phyloP scores from a whole-genome alignment of 2,329 filamentous ascomycete species.

The Ploettnerulaceae sp. region DNA sequence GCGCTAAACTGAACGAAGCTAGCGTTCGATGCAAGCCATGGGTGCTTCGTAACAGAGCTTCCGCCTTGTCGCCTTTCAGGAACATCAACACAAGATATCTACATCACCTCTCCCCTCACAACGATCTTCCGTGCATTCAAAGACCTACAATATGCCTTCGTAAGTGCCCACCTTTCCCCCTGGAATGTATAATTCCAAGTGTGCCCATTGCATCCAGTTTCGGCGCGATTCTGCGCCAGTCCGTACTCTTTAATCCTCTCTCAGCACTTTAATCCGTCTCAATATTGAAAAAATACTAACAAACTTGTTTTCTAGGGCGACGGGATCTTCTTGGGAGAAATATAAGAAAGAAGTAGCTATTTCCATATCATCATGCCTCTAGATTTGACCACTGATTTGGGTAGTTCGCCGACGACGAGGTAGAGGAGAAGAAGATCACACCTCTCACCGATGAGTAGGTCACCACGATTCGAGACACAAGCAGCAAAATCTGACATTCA shows the following conservation, averaged over 20 bases:
- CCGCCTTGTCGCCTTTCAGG: conserved; percentile 20
- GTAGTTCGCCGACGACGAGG: conserved; percentile 83
- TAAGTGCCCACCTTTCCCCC: not conserved
- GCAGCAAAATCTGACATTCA: conserved; percentile 33
- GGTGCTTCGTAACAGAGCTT: conserved; percentile 22
- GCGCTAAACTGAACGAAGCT: conserved; percentile 16
- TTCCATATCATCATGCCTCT: not conserved
- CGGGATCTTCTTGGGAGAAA: conserved; percentile 94
- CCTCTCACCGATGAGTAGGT: conserved; percentile 91
- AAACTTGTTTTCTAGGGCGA: conserved; percentile 57
- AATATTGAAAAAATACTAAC: conserved; percentile 4
- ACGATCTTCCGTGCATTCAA: not conserved
- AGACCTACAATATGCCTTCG: conserved; percentile 18
- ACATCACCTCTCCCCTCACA: not conserved
- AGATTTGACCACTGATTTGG: conserved; percentile 9
- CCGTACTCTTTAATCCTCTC: no score
- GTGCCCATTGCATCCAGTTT: not conserved
- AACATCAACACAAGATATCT: conserved; percentile 13
- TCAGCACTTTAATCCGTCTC: not conserved
- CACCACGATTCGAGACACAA: not conserved
- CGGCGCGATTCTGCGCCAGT: not conserved
- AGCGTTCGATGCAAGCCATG: conserved; percentile 7
- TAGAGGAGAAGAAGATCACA: conserved; percentile 99
- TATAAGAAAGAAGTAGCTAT: conserved; percentile 71
- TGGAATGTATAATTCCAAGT: not conserved